phyloP scores from a whole-genome alignment of 2,329 filamentous ascomycete genomes.

The Fusarium ambrosium region DNA sequence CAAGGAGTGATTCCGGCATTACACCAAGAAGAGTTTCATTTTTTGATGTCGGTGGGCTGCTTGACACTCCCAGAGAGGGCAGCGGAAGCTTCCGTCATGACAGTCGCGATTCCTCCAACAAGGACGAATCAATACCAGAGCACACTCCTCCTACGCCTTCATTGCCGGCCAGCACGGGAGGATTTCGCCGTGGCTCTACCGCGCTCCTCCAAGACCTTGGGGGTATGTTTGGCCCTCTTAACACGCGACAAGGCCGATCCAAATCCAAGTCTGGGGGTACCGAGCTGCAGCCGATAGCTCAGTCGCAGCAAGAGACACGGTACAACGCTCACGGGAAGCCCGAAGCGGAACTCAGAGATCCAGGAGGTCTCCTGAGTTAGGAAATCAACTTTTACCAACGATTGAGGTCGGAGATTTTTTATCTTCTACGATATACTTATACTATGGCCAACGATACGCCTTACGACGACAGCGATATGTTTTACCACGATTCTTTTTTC shows the following conservation, averaged over 20 bases:
- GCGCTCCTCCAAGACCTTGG: conserved; percentile 71
- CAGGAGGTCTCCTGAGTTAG: conserved; percentile 57
- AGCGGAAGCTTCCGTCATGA: conserved; percentile 54
- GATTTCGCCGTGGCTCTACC: conserved; percentile 67
- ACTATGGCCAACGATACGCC: conserved; percentile 30
- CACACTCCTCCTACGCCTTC: conserved; percentile 58
- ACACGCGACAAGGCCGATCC: conserved; percentile 49
- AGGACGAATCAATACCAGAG: conserved; percentile 54
- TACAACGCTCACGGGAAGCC: conserved; percentile 49
- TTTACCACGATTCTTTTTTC: conserved; percentile 15
- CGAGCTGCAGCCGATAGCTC: conserved; percentile 62
- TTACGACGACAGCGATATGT: conserved; percentile 32
- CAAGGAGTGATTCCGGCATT: conserved; percentile 33
- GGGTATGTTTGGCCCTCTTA: conserved; percentile 63
- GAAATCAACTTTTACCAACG: not conserved
- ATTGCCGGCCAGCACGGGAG: conserved; percentile 59
- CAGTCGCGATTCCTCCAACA: conserved; percentile 58
- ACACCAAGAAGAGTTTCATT: conserved; percentile 73
- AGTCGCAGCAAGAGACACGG: conserved; percentile 54
- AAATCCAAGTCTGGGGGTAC: conserved; percentile 53
- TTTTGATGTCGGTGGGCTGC: conserved; percentile 85
- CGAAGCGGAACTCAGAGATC: conserved; percentile 54
- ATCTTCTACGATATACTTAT: conserved; percentile 27
- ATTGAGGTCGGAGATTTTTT: not conserved
- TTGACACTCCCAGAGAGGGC: conserved; percentile 64